Evolutionary conservation across 106 monocot species (phyloP).

Genomic region (Dendrobium officinale): DNA sequence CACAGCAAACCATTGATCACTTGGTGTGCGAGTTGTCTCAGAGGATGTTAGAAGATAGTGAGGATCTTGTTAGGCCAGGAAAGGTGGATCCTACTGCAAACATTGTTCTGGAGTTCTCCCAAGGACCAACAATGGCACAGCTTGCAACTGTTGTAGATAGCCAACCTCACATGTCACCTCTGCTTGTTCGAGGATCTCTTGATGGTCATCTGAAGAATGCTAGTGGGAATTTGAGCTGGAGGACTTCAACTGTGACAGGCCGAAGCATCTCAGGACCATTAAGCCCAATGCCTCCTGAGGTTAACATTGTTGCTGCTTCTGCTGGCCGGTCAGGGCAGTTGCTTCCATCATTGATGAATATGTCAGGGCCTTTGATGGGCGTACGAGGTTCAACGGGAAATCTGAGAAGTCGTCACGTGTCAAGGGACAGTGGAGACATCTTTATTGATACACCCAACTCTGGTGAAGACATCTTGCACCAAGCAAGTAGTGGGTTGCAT

Average conservation of each 20-base stretch:
- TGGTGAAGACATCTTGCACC: constrained; percentile 64
- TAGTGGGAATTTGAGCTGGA: constrained; percentile 86
- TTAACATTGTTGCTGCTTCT: constrained; percentile 43
- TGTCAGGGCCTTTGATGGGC: constrained; percentile 96
- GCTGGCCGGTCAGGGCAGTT: constrained; percentile 85
- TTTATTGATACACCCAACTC: constrained; percentile 81
- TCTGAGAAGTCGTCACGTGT: constrained; percentile 89
- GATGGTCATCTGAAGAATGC: constrained; percentile 74
- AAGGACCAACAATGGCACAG: constrained; percentile 59
- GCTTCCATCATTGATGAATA: constrained; percentile 81
- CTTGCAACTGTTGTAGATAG: constrained; percentile 60
- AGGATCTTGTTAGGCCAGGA: constrained; percentile 49
- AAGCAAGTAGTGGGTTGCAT: constrained; percentile 27
- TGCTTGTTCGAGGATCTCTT: constrained; percentile 92
- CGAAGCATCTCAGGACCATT: constrained; percentile 88
- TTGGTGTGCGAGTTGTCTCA: constrained; percentile 92
- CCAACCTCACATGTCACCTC: constrained; percentile 97
- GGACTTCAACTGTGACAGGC: constrained; percentile 67
- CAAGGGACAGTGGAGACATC: constrained; percentile 88
- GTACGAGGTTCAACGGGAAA: constrained; percentile 76
- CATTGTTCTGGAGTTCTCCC: constrained; percentile 85
- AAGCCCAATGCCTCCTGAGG: constrained; percentile 71
- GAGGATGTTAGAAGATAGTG: constrained; percentile 84
- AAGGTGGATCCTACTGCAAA: constrained; percentile 58
- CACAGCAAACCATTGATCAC: constrained; percentile 95